Evolutionary conservation across 768 basidiomycete species (phyloP).

Genomic region (Tricholoma matsutake): DNA sequence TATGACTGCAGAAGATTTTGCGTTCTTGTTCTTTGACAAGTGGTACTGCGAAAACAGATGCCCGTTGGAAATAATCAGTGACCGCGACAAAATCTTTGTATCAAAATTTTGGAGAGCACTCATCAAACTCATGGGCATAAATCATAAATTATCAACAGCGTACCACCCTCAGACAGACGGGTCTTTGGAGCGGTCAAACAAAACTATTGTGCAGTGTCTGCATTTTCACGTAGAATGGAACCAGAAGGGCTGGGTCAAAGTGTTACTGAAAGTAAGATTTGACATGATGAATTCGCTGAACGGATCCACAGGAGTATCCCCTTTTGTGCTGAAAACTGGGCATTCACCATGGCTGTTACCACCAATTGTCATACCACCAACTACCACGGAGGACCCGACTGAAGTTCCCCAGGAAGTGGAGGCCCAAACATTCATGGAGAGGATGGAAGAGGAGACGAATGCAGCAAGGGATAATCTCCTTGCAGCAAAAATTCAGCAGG

Average conservation of each 20-base stretch:
- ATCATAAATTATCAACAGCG: background rate
- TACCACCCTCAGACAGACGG: background rate
- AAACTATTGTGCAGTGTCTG: too few species aligned
- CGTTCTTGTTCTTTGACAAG: too few species aligned
- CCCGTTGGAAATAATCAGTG: too few species aligned
- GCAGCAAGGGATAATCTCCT: slow-evolving; percentile 31
- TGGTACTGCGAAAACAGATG: too few species aligned
- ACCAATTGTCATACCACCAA: background rate
- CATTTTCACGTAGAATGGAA: too few species aligned
- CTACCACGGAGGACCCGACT: background rate
- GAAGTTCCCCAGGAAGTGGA: background rate
- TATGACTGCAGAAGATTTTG: too few species aligned
- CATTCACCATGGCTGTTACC: background rate
- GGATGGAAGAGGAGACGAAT: background rate
- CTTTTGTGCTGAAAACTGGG: slow-evolving; percentile 20
- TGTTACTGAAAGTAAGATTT: slow-evolving; percentile 21
- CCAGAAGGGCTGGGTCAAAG: slow-evolving; percentile 19
- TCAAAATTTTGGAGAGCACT: slow-evolving; percentile 24
- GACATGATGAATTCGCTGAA: slow-evolving; percentile 24
- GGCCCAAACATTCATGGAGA: slow-evolving; percentile 6
- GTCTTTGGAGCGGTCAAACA: background rate
- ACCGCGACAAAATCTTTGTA: slow-evolving; percentile 22
- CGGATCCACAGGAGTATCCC: slow-evolving; percentile 21
- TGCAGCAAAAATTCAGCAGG: slow-evolving; percentile 23
- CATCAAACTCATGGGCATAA: slow-evolving; percentile 9